Percentiles rank a stretch among this genome's conserved stretches.
Evolutionary conservation across 2,329 filamentous ascomycete species (phyloP).

Genomic region (Ophiognomonia clavigignenti-juglandacearum): DNA sequence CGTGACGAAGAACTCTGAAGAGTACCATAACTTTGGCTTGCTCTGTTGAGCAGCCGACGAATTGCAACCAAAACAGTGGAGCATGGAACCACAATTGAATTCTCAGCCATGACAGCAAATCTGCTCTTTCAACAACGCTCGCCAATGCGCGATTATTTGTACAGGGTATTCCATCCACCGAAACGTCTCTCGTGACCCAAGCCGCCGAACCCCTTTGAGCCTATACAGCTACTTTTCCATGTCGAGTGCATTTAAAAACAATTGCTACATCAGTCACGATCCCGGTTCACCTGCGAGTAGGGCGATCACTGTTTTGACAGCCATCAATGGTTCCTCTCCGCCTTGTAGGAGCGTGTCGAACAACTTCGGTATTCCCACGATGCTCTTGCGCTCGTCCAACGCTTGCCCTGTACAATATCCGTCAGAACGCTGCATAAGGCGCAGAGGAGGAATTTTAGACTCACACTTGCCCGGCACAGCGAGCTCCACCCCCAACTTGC

Average conservation of each 20-base stretch:
- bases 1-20: no score
- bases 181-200: not conserved
- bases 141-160: not conserved
- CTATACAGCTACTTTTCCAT: no score
- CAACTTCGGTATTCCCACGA: constrained; percentile 53
- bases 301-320: constrained; percentile 56
- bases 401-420: constrained; percentile 49
- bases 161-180: not conserved
- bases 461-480: constrained; percentile 60
- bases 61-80: no score
- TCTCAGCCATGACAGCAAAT: no score
- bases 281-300: constrained; percentile 45
- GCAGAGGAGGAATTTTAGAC: constrained; percentile 23
- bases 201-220: not conserved
- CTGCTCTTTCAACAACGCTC: not conserved
- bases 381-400: constrained; percentile 48
- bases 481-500: constrained; percentile 47
- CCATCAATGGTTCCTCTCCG: constrained; percentile 49
- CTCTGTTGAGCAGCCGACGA: no score
- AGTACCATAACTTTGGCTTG: no score
- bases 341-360: constrained; percentile 56
- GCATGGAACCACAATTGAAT: no score
- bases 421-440: not conserved
- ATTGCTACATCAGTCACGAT: not conserved
- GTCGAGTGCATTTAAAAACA: not conserved